Evolutionary conservation across 2,329 filamentous ascomycete genomes (phyloP), one percentile per base, ranked within the genome.

Genomic region (Pseudocercospora crystallina): DNA sequence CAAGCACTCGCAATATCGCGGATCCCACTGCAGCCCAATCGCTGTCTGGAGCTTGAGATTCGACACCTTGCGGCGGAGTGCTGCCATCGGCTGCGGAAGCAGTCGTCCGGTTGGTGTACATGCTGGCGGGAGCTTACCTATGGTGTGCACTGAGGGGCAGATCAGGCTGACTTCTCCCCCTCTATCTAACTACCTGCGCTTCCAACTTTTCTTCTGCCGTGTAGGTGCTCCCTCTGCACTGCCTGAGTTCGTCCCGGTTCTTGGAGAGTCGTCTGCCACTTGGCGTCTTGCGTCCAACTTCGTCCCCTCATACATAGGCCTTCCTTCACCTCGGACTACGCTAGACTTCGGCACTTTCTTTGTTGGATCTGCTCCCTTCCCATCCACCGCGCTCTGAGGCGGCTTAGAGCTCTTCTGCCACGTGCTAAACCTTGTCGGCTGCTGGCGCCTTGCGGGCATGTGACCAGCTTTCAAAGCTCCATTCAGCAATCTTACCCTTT

Each of bases 61-160:
- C 47, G 41, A 45, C 38, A 39, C 52, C 38, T 42, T 36, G 31
- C 47, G 36, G 42, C 29, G 42, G 37, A 43, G 42, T 43, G 49
- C 42, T 43, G 49, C 42, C 47, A 49, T 42, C 55, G 49, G 47
- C 48, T 48, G 46, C 55, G 51, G 55, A 37, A 41, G 34, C 38
- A 31, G 43, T 41, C 55, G 51, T 54, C 55, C 55, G 51, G 51
- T 54, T 47, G 47, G 43, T 26, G 32, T 30, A 37, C 42, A 49
- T 38, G 47, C 38, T 43, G 30, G 32, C 14, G 39, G 17, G 43
- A 17, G 36, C 40, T 37, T 29, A 29, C 40, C 26, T 43, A 33
- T 15, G 32, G 17, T 32, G 39, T 35, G 39, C 47, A 43, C 41
- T 43, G 51, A 54, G 51, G 47, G 51, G 53, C 41, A 44, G 40